These are phyloP conservation scores for Westerdykella ornata DNA, from an alignment of 2,329 filamentous ascomycete species.

Conservation along the genomic window DNA sequence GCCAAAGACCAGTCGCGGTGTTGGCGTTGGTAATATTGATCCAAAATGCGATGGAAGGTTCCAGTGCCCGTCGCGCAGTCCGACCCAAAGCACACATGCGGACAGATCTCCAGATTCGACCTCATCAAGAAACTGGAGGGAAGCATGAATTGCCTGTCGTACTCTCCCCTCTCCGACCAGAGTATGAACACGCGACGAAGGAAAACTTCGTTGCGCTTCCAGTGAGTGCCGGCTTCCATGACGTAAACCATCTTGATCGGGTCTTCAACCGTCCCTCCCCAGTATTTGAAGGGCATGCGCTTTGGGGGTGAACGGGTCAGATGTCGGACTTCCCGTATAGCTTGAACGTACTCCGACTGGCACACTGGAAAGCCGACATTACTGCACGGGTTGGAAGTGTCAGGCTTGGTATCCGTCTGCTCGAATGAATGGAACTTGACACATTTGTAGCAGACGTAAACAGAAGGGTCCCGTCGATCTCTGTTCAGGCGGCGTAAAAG, in stretches of 20 bases:
- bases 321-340: neutral
- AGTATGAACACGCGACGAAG: neutral
- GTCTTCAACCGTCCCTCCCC: neutral
- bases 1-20: neutral
- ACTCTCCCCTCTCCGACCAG: neutral
- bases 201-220: neutral
- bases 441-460: slow-evolving; percentile 3
- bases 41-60: neutral
- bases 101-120: slow-evolving; percentile 2
- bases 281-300: neutral
- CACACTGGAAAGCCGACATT: slow-evolving; percentile 1
- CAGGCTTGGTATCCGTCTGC: neutral
- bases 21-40: neutral
- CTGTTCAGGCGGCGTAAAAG: slow-evolving; percentile 1
- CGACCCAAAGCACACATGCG: slow-evolving; percentile 1
- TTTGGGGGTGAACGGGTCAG: neutral
- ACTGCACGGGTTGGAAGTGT: neutral
- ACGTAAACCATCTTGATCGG: neutral
- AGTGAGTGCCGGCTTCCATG: neutral
- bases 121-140: neutral
- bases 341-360: neutral
- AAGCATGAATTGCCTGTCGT: neutral
- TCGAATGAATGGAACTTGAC: slow-evolving; percentile 1
- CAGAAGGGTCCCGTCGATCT: neutral
- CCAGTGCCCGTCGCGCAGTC: slow-evolving; percentile 1